Percentiles rank a stretch among this genome's conserved stretches.
Conservation (phyloP, 2,329 filamentous ascomycete genomes). For the Ceratocystis harringtonii region DNA sequence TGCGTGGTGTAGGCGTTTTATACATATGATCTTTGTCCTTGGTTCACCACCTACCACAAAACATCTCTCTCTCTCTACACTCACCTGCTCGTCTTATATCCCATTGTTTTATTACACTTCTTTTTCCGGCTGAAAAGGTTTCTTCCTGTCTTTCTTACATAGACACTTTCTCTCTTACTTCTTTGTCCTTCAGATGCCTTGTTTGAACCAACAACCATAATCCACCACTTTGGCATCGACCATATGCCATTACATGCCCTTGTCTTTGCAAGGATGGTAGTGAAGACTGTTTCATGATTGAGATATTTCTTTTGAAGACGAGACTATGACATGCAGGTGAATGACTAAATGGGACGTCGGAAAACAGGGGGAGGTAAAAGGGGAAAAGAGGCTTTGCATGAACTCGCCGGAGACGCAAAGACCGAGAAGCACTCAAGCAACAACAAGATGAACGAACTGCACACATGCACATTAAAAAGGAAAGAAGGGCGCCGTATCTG, state of each 20-base stretch:
- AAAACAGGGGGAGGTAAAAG: neutral
- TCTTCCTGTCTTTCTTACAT: neutral
- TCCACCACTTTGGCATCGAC: neutral
- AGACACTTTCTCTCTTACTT: neutral
- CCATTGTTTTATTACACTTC: conserved; percentile 16
- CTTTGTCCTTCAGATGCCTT: neutral
- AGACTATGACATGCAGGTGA: neutral
- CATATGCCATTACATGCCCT: neutral
- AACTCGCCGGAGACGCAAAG: neutral
- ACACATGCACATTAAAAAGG: neutral
- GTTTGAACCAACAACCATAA: conserved; percentile 6
- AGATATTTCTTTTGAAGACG: too few species aligned
- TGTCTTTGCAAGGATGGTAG: neutral
- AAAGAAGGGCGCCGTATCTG: neutral
- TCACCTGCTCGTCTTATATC: conserved; percentile 11
- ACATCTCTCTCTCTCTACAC: neutral
- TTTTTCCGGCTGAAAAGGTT: conserved; percentile 8
- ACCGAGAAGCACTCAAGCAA: neutral
- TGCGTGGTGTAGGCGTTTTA: conserved; percentile 10
- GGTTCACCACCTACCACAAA: conserved; percentile 9
- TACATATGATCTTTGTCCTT: conserved; percentile 14
- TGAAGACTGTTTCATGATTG: neutral
- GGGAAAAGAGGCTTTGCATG: neutral
- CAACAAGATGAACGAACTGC: too few species aligned
- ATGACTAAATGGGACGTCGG: neutral